These are phyloP conservation scores for Cladosporium cucumerinum DNA, from an alignment of 2,329 filamentous ascomycete genomes.

Conservation along the genomic window DNA sequence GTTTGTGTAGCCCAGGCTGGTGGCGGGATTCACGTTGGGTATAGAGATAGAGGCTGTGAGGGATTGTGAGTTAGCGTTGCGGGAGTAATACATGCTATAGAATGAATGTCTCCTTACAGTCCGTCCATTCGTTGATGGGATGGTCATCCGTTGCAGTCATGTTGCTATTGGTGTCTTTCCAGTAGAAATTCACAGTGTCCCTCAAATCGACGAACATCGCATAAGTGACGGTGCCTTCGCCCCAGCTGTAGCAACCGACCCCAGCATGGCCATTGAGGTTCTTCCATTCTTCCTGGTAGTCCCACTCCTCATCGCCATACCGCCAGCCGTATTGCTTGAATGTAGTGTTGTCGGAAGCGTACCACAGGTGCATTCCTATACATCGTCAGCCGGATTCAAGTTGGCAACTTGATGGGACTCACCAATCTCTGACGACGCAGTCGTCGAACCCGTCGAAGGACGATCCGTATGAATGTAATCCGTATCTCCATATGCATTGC, in stretches of 20 bases:
- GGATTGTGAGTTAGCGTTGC: slow-evolving; percentile 18
- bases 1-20: slow-evolving; percentile 42
- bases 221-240: slow-evolving; percentile 39
- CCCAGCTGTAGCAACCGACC: slow-evolving; percentile 45
- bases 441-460: slow-evolving; percentile 20
- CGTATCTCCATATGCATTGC: slow-evolving; percentile 36
- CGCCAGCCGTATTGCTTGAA: slow-evolving; percentile 44
- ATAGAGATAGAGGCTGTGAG: slow-evolving; percentile 31
- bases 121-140: slow-evolving; percentile 41
- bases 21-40: slow-evolving; percentile 37
- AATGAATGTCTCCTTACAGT: slow-evolving; percentile 21
- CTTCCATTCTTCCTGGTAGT: slow-evolving; percentile 36
- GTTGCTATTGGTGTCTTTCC: slow-evolving; percentile 43
- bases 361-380: slow-evolving; percentile 46
- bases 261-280: slow-evolving; percentile 44
- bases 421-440: background rate
- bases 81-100: background rate
- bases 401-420: background rate
- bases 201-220: slow-evolving; percentile 42
- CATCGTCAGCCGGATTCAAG: background rate
- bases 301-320: slow-evolving; percentile 38
- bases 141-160: slow-evolving; percentile 31
- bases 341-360: slow-evolving; percentile 37
- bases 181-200: slow-evolving; percentile 42
- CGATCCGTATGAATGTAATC: slow-evolving; percentile 40